These are phyloP conservation scores for Picea mariana DNA, from an alignment of 83 land plant genomes.

Conservation along the genomic window DNA sequence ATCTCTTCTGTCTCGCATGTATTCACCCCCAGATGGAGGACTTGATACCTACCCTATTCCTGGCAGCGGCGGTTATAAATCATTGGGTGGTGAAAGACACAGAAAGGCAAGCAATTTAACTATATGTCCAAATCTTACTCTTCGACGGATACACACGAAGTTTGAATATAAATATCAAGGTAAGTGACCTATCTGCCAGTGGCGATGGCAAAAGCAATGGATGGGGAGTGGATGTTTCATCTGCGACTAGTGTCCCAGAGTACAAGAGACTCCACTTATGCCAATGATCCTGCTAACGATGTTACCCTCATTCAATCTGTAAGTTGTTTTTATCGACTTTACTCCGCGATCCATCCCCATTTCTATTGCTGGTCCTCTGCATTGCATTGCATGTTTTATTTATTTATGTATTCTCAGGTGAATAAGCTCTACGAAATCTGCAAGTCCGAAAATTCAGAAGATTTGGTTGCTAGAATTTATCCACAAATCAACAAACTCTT, in stretches of 20 bases:
- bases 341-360: background rate
- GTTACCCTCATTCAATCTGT: constrained; percentile 63
- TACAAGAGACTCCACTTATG: constrained; percentile 49
- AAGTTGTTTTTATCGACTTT: background rate
- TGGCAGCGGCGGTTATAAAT: too few relatives aligned
- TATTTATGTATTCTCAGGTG: constrained; percentile 41
- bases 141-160: too few relatives aligned
- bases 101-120: too few relatives aligned
- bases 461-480: constrained; percentile 78
- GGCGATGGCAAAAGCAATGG: constrained; percentile 1
- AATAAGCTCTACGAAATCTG: constrained; percentile 66
- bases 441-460: constrained; percentile 68
- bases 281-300: constrained; percentile 52
- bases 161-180: too few relatives aligned
- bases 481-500: constrained; percentile 79
- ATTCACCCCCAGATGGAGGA: too few relatives aligned
- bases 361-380: background rate
- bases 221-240: constrained; percentile 59
- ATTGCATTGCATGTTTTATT: background rate
- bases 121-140: too few relatives aligned
- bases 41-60: too few relatives aligned
- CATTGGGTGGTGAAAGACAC: too few relatives aligned
- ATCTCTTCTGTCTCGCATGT: too few relatives aligned
- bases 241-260: constrained; percentile 51
- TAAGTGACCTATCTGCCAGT: too few relatives aligned